These are phyloP conservation scores for Physaria fendleri DNA, from an alignment of 345 rosid species.

Conservation along the genomic window DNA sequence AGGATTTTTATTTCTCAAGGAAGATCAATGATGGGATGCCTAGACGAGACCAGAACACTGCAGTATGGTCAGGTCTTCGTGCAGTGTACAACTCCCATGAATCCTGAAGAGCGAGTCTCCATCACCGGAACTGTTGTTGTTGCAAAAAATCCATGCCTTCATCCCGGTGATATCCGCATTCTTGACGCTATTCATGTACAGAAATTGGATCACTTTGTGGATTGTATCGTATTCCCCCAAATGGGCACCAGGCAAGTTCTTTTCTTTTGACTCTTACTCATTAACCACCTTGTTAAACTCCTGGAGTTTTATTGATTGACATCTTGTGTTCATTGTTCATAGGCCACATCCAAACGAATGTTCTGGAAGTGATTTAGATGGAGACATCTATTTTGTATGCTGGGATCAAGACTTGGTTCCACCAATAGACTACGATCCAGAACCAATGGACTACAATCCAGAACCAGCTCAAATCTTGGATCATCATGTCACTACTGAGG, in stretches of 20 bases:
- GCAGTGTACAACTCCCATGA: conserved; percentile 34
- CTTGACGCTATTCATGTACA: conserved; percentile 45
- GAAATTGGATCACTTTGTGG: conserved; percentile 43
- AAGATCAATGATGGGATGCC: conserved; percentile 87
- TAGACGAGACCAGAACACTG: conserved; percentile 69
- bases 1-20: conserved; percentile 51
- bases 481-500: conserved; percentile 68
- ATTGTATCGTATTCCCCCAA: conserved; percentile 56
- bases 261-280: not conserved
- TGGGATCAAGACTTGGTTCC: conserved; percentile 68
- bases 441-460: conserved; percentile 70
- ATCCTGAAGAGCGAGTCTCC: not conserved
- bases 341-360: conserved; percentile 86
- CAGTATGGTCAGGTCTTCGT: conserved; percentile 76
- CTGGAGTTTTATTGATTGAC: not conserved
- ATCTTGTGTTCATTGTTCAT: not conserved
- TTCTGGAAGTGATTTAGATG: conserved; percentile 80
- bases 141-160: conserved; percentile 59
- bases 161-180: conserved; percentile 56
- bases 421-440: conserved; percentile 52
- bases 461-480: conserved; percentile 43
- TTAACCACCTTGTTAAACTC: not conserved
- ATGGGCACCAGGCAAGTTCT: conserved; percentile 42
- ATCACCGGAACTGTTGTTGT: conserved; percentile 30
- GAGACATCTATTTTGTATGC: conserved; percentile 70